A percentile compares a stretch with the other conserved stretches of the same genome.
phyloP scores from a whole-genome alignment of 2,329 filamentous ascomycete species.

The Phaeosphaeria sp. region DNA sequence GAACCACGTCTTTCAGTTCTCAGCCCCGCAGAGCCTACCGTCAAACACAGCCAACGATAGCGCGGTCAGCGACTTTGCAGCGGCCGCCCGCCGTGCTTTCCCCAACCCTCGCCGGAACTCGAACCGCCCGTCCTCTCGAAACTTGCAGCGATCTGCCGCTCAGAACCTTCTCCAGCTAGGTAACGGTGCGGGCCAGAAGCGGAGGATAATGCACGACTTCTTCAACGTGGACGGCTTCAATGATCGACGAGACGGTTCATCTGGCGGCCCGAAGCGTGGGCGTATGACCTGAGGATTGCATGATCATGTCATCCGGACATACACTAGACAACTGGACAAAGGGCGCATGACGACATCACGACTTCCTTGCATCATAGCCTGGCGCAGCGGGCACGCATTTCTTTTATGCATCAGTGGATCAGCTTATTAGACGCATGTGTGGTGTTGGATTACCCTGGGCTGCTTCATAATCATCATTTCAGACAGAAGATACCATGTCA shows the following conservation, averaged over 20 bases:
- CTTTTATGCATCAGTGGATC: slow-evolving; percentile 31
- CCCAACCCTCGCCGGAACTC: slow-evolving; percentile 40
- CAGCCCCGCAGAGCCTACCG: slow-evolving; percentile 67
- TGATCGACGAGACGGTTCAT: slow-evolving; percentile 62
- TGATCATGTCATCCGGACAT: background rate
- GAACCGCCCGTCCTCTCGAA: slow-evolving; percentile 45
- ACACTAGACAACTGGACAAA: slow-evolving; percentile 9
- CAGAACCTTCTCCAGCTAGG: slow-evolving; percentile 58
- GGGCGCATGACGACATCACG: slow-evolving; percentile 17
- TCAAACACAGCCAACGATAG: slow-evolving; percentile 48
- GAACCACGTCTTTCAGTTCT: slow-evolving; percentile 68
- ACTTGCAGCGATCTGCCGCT: slow-evolving; percentile 38
- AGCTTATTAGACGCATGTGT: slow-evolving; percentile 31
- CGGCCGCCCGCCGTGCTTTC: slow-evolving; percentile 41
- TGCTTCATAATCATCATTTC: background rate
- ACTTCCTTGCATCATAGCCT: slow-evolving; percentile 26
- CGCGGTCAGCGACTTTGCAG: slow-evolving; percentile 29
- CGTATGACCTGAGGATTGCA: slow-evolving; percentile 38
- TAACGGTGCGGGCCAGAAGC: slow-evolving; percentile 72
- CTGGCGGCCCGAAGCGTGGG: slow-evolving; percentile 48
- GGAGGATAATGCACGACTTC: slow-evolving; percentile 75
- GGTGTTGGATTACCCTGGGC: slow-evolving; percentile 21
- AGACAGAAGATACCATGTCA: slow-evolving; percentile 15
- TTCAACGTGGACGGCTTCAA: slow-evolving; percentile 73
- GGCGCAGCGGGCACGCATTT: slow-evolving; percentile 21